Base-by-base conservation (phyloP, 306 rosid genomes). In the Spatholobus suberectus region DNA sequence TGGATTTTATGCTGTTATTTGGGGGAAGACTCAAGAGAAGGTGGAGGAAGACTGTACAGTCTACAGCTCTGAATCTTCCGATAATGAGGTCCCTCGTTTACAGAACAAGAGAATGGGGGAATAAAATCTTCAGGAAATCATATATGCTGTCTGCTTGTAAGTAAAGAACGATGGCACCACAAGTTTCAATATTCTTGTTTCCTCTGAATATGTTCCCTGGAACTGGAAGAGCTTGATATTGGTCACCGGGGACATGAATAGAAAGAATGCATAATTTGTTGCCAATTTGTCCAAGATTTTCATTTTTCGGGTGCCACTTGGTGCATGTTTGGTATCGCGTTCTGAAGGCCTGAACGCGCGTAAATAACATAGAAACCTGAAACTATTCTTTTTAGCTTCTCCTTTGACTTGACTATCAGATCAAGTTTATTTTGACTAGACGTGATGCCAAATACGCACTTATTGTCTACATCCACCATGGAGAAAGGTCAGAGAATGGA, bases 1-100 rank as follows among this genome's bases (percentile, higher is more conserved):
- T 29, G 87, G 87, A 8, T 78, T 84, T 20, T 84, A 84, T 67
- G 80, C 63, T 34, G 84, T 78, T 29, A 23, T 84, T 27, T 84
- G 87, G 87, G 87, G 87, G 15, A 75, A 84, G 78, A 46, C 66
- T 4, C 76, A 13, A 26, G 80, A 62, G 34, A 51, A 40, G 24
- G 14, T 26, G 63, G 66, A 43, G 52, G 63, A 84, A 54, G 5
- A 65, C 5, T 34, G 5, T 34, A 8, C 38, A 29, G 21, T 8
- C 5, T 4, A 35, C 61, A 7, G 46, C 38, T 5, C 5, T 1
- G 76, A 40, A 26, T 18, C 70, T 62, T 14, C 15, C 27, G 11
- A 59, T 59, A 59, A 21, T n/a, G 49, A 37, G 29, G 75, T 10
- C 8, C 82, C 82, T 61, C 79, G 21, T 61, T 17, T 76, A 61